Base-by-base conservation (phyloP, 805 yeast genomes). In the Metschnikowia continentalis region DNA sequence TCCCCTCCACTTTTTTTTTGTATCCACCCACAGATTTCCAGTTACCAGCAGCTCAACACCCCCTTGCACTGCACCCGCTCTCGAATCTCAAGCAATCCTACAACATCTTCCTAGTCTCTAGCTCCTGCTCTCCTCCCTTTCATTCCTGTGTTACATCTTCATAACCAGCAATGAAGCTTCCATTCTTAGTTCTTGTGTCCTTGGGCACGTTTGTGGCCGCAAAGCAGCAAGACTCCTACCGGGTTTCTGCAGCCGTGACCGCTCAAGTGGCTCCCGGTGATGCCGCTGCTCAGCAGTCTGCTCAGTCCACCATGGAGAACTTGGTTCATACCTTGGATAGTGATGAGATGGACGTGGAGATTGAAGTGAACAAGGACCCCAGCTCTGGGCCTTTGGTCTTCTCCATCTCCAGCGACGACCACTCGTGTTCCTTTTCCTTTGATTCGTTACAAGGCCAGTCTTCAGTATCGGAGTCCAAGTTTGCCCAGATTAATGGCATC, bases 381-480 rank as follows among this genome's bases (percentile, higher is more conserved):
- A n/a, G 13, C 46, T 32, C 36, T 7, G 47, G 47, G 15, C 47
- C 47, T 33, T 44, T 44, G 47, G 35, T 44, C 11, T 44, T 44
- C 17, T 19, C 39, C 35, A 44, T 44, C 33, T 35, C 40, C 40
- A 44, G 35, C 19, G 47, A 26, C 8, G 47, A 44, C 40, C 47
- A 35, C 23, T 35, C 40, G 41, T 44, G 47, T 33, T 44, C 47
- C 13, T 44, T 44, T 33, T 35, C 47, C 26, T 44, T 44, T 32
- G 47, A 44, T 13, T 44, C 47, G 8, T 14, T 23, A 13, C 33
- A n/a, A 17, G 33, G 35, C 23, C n/a, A 23, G 15, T 23, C 35
- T 15, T 15, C 33, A n/a, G 20, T 44, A 5, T 30, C 40, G 19
- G 47, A 44, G 26, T 35, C 47, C 40, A 44, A 44, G 41, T 44